A percentile compares a stretch with the other conserved stretches of the same genome.
These are phyloP conservation scores for Cymbopogon citratus DNA, from an alignment of 176 grass and related monocot genomes.

Conservation along the genomic window DNA sequence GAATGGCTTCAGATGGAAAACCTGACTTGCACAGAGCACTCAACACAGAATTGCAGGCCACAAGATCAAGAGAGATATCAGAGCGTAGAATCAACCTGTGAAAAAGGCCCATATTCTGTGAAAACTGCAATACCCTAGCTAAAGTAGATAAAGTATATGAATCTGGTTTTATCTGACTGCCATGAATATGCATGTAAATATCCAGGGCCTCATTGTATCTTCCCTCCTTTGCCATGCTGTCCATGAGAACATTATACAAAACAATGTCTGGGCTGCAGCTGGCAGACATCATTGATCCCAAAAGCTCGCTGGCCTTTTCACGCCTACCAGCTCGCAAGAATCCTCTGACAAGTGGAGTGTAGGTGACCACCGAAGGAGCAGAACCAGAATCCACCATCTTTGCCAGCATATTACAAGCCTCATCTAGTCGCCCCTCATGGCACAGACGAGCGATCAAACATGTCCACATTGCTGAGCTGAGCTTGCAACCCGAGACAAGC, in stretches of 20 bases:
- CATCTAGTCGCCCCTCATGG: slow-evolving; percentile 35
- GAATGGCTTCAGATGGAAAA: slow-evolving; percentile 60
- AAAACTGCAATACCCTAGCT: slow-evolving; percentile 42
- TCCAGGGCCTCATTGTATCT: slow-evolving; percentile 54
- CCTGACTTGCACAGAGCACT: slow-evolving; percentile 68
- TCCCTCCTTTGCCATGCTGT: slow-evolving; percentile 58
- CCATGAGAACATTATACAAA: slow-evolving; percentile 82
- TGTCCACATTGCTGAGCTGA: slow-evolving; percentile 56
- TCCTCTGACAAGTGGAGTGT: slow-evolving; percentile 62
- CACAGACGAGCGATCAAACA: slow-evolving; percentile 68
- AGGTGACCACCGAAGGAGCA: slow-evolving; percentile 62
- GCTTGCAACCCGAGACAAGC: slow-evolving; percentile 42
- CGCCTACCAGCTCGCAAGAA: slow-evolving; percentile 56
- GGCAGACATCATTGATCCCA: slow-evolving; percentile 48
- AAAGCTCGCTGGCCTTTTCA: slow-evolving; percentile 33
- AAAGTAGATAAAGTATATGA: slow-evolving; percentile 74
- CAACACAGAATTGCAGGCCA: slow-evolving; percentile 64
- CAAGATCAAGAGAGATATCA: slow-evolving; percentile 59
- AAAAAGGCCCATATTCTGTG: slow-evolving; percentile 42
- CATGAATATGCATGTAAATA: slow-evolving; percentile 41
- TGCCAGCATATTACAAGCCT: slow-evolving; percentile 44
- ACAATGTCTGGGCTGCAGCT: slow-evolving; percentile 69
- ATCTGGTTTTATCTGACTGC: slow-evolving; percentile 57
- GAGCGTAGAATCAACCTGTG: slow-evolving; percentile 36
- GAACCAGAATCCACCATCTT: slow-evolving; percentile 59